Conservation (phyloP, 225 moss, liverwort and hornwort species). For the Physcomitrellopsis africana region DNA sequence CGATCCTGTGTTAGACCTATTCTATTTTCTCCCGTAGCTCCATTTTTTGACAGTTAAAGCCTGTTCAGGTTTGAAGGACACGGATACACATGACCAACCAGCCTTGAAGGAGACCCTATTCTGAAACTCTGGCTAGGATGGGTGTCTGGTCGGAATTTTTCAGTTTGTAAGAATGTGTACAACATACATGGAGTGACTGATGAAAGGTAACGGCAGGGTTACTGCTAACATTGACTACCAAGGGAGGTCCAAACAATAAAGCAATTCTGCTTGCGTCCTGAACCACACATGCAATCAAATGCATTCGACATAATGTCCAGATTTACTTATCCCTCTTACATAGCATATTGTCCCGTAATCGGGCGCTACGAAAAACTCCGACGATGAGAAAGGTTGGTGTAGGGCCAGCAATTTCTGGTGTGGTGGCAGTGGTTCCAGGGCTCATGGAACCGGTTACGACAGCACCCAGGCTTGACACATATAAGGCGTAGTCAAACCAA, state of each 20-base stretch:
- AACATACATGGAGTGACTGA: neutral
- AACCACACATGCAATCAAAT: slow-evolving; percentile 65
- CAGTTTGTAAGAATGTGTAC: slow-evolving; percentile 7
- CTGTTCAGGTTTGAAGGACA: too few relatives aligned
- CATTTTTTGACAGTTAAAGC: too few relatives aligned
- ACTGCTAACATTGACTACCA: slow-evolving; percentile 43
- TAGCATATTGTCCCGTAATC: neutral
- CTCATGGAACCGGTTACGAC: slow-evolving; percentile 75
- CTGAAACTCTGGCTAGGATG: too few relatives aligned
- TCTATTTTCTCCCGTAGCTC: too few relatives aligned
- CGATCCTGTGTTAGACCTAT: too few relatives aligned
- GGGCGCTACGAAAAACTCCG: neutral
- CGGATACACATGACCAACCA: too few relatives aligned
- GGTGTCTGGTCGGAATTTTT: neutral
- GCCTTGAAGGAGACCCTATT: too few relatives aligned
- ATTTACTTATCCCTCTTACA: slow-evolving; percentile 55
- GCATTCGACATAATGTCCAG: slow-evolving; percentile 63
- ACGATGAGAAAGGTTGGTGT: neutral
- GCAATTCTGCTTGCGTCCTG: slow-evolving; percentile 60
- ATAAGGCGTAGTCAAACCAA: slow-evolving; percentile 66
- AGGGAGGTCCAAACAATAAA: slow-evolving; percentile 52
- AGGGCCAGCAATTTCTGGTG: slow-evolving; percentile 29
- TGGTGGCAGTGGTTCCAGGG: slow-evolving; percentile 55
- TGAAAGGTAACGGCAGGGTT: slow-evolving; percentile 51
- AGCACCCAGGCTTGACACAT: slow-evolving; percentile 71